Percentiles rank a stretch among this genome's conserved stretches.
Conservation (phyloP, 2,329 filamentous ascomycete genomes). For the Cercospora sp. region DNA sequence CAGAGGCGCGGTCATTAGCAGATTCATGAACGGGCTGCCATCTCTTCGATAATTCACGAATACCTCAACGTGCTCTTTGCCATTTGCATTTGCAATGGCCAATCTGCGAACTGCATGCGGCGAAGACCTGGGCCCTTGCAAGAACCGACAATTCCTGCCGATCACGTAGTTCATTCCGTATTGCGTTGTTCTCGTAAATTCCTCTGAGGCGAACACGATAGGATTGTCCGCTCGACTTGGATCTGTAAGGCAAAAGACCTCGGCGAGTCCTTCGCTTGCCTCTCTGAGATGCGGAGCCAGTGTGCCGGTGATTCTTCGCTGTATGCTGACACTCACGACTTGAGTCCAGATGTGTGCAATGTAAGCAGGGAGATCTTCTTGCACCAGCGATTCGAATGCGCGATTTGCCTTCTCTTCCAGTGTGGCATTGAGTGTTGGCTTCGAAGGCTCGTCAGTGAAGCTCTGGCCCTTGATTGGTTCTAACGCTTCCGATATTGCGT, state of each 20-base stretch:
- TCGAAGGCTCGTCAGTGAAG: slow-evolving; percentile 56
- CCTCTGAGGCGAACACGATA: slow-evolving; percentile 75
- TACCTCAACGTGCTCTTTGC: slow-evolving; percentile 71
- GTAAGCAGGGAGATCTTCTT: slow-evolving; percentile 70
- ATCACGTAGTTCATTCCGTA: slow-evolving; percentile 73
- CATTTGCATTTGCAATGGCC: slow-evolving; percentile 59
- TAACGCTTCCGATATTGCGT: slow-evolving; percentile 65
- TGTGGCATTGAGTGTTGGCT: slow-evolving; percentile 57
- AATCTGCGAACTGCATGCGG: slow-evolving; percentile 63
- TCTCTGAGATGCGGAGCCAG: slow-evolving; percentile 64
- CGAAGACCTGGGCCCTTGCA: slow-evolving; percentile 73
- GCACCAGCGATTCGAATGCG: slow-evolving; percentile 64
- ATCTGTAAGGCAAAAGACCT: slow-evolving; percentile 76
- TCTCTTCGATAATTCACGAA: slow-evolving; percentile 76
- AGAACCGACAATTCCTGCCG: slow-evolving; percentile 75
- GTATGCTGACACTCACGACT: slow-evolving; percentile 69
- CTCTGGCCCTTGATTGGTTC: slow-evolving; percentile 57
- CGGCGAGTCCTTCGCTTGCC: slow-evolving; percentile 72
- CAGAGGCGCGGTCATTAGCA: slow-evolving; percentile 72
- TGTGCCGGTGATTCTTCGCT: slow-evolving; percentile 66
- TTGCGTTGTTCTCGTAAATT: slow-evolving; percentile 73
- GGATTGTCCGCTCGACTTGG: slow-evolving; percentile 72
- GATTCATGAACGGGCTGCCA: slow-evolving; percentile 74
- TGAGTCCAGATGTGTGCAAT: slow-evolving; percentile 69
- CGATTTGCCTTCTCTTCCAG: slow-evolving; percentile 64